Evolutionary conservation across 257 asterid genomes (phyloP), one percentile per base, ranked within the genome.

Genomic region (Apocynum venetum): DNA sequence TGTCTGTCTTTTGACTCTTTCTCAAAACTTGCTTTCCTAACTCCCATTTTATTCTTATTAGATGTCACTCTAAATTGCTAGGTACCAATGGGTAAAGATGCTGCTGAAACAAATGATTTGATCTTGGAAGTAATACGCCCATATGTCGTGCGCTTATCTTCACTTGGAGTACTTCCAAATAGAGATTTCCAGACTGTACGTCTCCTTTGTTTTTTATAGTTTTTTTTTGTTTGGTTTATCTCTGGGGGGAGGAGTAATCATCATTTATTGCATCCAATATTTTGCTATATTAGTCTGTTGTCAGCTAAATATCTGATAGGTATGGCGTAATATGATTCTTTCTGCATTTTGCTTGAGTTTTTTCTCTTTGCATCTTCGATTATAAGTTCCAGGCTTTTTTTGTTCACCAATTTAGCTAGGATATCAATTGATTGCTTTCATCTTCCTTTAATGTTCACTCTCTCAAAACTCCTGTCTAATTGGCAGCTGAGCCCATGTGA

Each of bases 51-150:
- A 65, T n/a, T 35, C 41, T 73, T 46, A 63, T 70, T 72, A 31
- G 40, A 43, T 78, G 46, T 59, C 74, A 72, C 69, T 65, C 53
- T n/a, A 15, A 74, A 76, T 57, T 89, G 80, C 78, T 86, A 93
- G 98, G 99, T 95, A 77, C 78, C 94, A 44, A 83, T 95, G 97
- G 97, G 97, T 48, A 65, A 85, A 76, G 93, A 86, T 57, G 97
- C 99, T 72, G 87, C 73, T 87, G 94, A 91, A 83, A 84, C 88
- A 83, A 81, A 88, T 83, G 80, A 84, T 76, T 84, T 96, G 82
- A 86, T 96, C 72, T 82, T 82, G 89, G 91, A 91, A 79, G 93
- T 88, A 48, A 88, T 82, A 73, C 89, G 86, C 47, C 97, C 99
- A 69, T 86, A 80, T 75, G 85, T 75, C 46, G 68, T 81, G 75